phyloP scores from a whole-genome alignment of 495 filamentous ascomycete species.

The Penicillium simplicissimum region DNA sequence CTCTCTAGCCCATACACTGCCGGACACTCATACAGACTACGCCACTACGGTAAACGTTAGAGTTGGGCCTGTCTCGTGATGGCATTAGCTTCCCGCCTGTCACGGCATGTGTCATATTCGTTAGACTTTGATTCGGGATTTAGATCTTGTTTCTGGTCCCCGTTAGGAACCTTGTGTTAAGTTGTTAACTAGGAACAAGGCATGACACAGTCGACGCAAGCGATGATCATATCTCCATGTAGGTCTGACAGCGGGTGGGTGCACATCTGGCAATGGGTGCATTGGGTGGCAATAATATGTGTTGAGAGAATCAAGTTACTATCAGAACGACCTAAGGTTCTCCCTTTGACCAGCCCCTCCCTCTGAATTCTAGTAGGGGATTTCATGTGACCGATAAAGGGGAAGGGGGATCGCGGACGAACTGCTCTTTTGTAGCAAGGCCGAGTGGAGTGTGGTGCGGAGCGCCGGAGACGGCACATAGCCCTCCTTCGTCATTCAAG shows the following conservation, averaged over 20 bases:
- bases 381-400: background rate
- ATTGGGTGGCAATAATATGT: background rate
- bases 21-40: too few species aligned
- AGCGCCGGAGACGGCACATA: background rate
- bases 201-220: background rate
- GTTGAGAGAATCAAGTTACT: background rate
- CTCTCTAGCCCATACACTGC: background rate
- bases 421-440: background rate
- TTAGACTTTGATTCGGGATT: constrained; percentile 3
- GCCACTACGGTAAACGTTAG: background rate
- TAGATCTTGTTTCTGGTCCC: background rate
- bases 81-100: background rate
- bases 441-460: background rate
- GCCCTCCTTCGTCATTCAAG: background rate
- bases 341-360: background rate
- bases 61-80: background rate
- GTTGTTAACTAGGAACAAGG: background rate
- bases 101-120: background rate
- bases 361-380: too few species aligned
- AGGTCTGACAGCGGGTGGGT: background rate
- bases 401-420: background rate
- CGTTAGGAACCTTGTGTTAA: background rate
- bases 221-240: background rate
- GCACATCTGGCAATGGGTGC: background rate
- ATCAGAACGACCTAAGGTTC: background rate